Percentiles rank a stretch among this genome's conserved stretches.
These are phyloP conservation scores for Cutaneotrichosporon sp. DNA, from an alignment of 1,284 basidiomycete species.

Conservation along the genomic window DNA sequence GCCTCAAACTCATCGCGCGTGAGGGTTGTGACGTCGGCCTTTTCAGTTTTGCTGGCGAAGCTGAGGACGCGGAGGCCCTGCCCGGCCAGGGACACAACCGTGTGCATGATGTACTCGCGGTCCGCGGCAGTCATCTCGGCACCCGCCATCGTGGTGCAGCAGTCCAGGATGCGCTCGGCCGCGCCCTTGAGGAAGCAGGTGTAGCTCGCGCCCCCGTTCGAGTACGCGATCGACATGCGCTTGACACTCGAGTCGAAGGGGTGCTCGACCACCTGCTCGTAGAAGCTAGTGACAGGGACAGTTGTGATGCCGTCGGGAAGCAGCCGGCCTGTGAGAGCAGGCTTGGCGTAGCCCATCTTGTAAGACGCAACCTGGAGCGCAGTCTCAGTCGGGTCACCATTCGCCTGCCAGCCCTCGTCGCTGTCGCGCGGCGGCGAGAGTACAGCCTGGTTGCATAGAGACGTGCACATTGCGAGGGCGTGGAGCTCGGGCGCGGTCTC, in stretches of 20 bases:
- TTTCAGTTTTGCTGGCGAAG: slow-evolving; percentile 53
- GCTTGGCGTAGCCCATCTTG: slow-evolving; percentile 55
- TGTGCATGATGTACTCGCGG: slow-evolving; percentile 55
- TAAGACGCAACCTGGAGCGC: slow-evolving; percentile 66
- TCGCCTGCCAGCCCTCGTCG: slow-evolving; percentile 63
- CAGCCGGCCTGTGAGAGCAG: slow-evolving; percentile 44
- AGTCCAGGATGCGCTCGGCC: slow-evolving; percentile 62
- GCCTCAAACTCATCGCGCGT: slow-evolving; percentile 61
- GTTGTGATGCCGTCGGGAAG: too few species aligned
- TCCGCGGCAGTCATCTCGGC: slow-evolving; percentile 30
- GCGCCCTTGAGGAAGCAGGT: slow-evolving; percentile 61
- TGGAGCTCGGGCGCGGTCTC: slow-evolving; percentile 49
- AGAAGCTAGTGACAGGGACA: slow-evolving; percentile 37
- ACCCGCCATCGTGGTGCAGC: slow-evolving; percentile 54
- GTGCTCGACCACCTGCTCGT: slow-evolving; percentile 55
- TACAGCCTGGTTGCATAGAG: slow-evolving; percentile 57
- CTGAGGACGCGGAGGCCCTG: slow-evolving; percentile 60
- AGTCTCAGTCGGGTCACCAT: slow-evolving; percentile 68
- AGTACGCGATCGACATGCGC: slow-evolving; percentile 61
- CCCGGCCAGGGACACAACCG: slow-evolving; percentile 59
- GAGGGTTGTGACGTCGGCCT: slow-evolving; percentile 47
- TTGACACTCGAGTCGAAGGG: slow-evolving; percentile 66
- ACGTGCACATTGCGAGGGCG: slow-evolving; percentile 53
- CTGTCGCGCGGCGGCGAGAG: slow-evolving; percentile 46
- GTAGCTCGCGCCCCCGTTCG: slow-evolving; percentile 21